These are phyloP conservation scores for Drechslerella coelobrocha DNA, from an alignment of 2,329 filamentous ascomycete genomes.

Conservation along the genomic window DNA sequence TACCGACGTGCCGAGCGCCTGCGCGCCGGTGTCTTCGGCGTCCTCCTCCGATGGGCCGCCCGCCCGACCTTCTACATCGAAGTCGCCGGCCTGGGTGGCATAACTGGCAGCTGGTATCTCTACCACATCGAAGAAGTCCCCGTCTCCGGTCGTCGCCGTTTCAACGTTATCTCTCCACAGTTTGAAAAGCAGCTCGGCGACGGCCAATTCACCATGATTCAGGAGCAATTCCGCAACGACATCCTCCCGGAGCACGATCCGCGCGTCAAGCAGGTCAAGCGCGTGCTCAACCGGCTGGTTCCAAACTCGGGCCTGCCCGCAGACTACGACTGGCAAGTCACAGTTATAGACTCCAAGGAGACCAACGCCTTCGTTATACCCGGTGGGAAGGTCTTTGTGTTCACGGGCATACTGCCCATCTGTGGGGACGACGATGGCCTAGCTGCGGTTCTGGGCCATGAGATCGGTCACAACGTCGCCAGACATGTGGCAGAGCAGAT, in stretches of 20 bases:
- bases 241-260: conserved; percentile 69
- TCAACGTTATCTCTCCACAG: conserved; percentile 71
- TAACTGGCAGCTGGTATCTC: conserved; percentile 66
- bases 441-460: conserved; percentile 78
- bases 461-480: conserved; percentile 80
- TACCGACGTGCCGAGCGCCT: conserved; percentile 33
- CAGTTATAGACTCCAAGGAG: conserved; percentile 72
- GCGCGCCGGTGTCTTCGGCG: conserved; percentile 9
- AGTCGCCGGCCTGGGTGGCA: conserved; percentile 30
- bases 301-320: conserved; percentile 69
- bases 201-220: conserved; percentile 65
- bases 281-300: conserved; percentile 71
- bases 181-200: conserved; percentile 65
- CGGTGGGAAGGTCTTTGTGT: conserved; percentile 80
- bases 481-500: conserved; percentile 72
- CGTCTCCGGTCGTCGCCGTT: conserved; percentile 73
- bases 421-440: conserved; percentile 72
- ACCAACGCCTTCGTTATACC: conserved; percentile 80
- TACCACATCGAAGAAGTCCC: conserved; percentile 75
- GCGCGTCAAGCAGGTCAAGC: conserved; percentile 65
- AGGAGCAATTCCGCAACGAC: conserved; percentile 64
- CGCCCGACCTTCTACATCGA: conserved; percentile 43
- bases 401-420: conserved; percentile 73
- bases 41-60: conserved; percentile 34
- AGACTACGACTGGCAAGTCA: conserved; percentile 70